Evolutionary conservation across 1,139 yeast species (phyloP).

Genomic region (Suhomyces coccinellae): DNA sequence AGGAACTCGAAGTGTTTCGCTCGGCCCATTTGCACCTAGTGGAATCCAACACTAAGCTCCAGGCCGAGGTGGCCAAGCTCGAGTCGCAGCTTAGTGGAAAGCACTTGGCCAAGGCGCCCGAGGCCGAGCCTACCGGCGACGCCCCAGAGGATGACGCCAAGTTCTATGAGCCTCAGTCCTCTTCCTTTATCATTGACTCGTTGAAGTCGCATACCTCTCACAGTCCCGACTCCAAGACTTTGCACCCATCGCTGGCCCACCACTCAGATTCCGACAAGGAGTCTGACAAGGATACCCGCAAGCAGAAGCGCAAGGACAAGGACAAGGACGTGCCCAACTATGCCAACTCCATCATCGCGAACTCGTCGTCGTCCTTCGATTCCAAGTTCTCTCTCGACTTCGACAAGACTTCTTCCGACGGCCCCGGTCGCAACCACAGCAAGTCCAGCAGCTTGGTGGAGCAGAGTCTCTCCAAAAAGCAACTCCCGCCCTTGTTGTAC

Average conservation of each 20-base stretch:
- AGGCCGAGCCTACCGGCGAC: constrained; percentile 16
- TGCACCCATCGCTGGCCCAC: no score
- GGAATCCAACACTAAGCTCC: constrained; percentile 23
- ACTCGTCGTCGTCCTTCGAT: constrained; percentile 15
- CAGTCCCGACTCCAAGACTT: constrained; percentile 3
- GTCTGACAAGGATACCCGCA: neutral
- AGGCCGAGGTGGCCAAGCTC: constrained; percentile 12
- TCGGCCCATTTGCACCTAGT: constrained; percentile 23
- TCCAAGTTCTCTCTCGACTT: constrained; percentile 14
- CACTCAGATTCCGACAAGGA: constrained; percentile 2
- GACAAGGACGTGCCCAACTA: constrained; percentile 1
- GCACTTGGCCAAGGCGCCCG: constrained; percentile 7
- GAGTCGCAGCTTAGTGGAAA: neutral
- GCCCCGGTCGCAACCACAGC: neutral
- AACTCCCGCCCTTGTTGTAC: constrained; percentile 24
- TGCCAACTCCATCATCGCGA: constrained; percentile 9
- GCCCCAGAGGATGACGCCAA: constrained; percentile 32
- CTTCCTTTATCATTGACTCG: constrained; percentile 45
- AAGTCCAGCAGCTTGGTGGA: constrained; percentile 21
- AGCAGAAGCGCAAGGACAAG: neutral
- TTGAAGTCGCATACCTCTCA: constrained; percentile 20
- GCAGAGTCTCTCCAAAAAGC: constrained; percentile 32
- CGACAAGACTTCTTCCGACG: constrained; percentile 12
- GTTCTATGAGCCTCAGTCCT: constrained; percentile 53
- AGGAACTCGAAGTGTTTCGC: constrained; percentile 9